phyloP scores from a whole-genome alignment of 1,284 basidiomycete species.

The Gymnopus androsaceus region DNA sequence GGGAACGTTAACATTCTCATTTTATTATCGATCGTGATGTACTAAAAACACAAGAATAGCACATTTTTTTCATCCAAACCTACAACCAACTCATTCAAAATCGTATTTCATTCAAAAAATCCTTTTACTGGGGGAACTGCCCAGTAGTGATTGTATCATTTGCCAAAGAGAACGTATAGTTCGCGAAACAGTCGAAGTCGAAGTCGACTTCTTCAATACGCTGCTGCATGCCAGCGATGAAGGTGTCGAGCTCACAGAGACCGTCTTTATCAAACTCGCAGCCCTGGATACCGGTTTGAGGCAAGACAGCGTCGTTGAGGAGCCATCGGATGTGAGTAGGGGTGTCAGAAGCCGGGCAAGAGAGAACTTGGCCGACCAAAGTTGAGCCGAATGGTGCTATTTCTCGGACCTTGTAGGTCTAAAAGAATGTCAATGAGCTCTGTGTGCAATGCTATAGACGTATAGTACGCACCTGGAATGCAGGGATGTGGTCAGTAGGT shows the following conservation, averaged over 20 bases:
- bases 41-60: too few relatives aligned
- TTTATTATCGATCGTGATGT: too few relatives aligned
- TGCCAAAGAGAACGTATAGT: slow-evolving; percentile 42
- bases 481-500: slow-evolving; percentile 59
- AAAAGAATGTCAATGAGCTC: neutral
- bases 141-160: slow-evolving; percentile 41
- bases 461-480: slow-evolving; percentile 41
- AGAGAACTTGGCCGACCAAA: slow-evolving; percentile 63
- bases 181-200: slow-evolving; percentile 43
- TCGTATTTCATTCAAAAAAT: too few relatives aligned
- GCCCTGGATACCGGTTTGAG: slow-evolving; percentile 58
- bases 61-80: too few relatives aligned
- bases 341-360: slow-evolving; percentile 38
- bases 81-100: too few relatives aligned
- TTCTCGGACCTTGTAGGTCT: slow-evolving; percentile 49
- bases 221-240: slow-evolving; percentile 47
- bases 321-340: slow-evolving; percentile 56
- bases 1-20: too few relatives aligned
- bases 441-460: neutral
- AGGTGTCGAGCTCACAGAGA: slow-evolving; percentile 54
- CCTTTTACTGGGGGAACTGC: slow-evolving; percentile 26
- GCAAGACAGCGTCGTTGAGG: slow-evolving; percentile 62
- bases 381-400: slow-evolving; percentile 57
- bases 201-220: slow-evolving; percentile 49
- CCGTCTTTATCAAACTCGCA: slow-evolving; percentile 55